These are phyloP conservation scores for Ophiostoma triangulosporum DNA, from an alignment of 2,329 filamentous ascomycete genomes.

Conservation along the genomic window DNA sequence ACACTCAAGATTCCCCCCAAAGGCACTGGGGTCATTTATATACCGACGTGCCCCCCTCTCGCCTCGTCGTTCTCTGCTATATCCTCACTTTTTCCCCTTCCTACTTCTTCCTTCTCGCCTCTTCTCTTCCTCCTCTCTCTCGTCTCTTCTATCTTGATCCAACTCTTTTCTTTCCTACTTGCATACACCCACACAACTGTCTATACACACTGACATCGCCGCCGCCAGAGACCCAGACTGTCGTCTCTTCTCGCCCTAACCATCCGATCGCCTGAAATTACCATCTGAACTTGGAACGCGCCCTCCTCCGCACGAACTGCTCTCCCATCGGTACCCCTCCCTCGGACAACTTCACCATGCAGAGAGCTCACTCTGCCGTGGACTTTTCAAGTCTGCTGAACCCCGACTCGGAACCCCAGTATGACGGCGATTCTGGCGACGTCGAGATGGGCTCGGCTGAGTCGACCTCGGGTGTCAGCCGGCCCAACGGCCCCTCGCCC, in stretches of 20 bases:
- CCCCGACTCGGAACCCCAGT: constrained; percentile 27
- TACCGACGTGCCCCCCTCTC: constrained; percentile 10
- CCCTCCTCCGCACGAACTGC: neutral
- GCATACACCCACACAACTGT: neutral
- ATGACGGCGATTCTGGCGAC: constrained; percentile 23
- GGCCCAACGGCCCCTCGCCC: constrained; percentile 49
- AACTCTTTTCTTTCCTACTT: neutral
- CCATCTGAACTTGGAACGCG: neutral
- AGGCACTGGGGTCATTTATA: constrained; percentile 13
- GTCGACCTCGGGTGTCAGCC: constrained; percentile 26
- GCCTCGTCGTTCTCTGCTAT: neutral
- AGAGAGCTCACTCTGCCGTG: constrained; percentile 58
- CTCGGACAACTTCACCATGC: constrained; percentile 41
- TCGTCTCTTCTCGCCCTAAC: no score
- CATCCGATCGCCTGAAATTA: no score
- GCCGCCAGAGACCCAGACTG: neutral
- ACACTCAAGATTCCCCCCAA: neutral
- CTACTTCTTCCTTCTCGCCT: neutral
- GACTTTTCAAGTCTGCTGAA: constrained; percentile 67
- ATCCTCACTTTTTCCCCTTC: constrained; percentile 1
- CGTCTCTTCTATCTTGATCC: neutral
- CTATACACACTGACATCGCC: neutral
- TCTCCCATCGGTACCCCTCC: neutral
- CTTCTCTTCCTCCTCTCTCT: neutral
- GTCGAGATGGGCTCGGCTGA: constrained; percentile 33